Evolutionary conservation across 129 eudicot genomes (phyloP).

Genomic region (Flaveria trinervia): DNA sequence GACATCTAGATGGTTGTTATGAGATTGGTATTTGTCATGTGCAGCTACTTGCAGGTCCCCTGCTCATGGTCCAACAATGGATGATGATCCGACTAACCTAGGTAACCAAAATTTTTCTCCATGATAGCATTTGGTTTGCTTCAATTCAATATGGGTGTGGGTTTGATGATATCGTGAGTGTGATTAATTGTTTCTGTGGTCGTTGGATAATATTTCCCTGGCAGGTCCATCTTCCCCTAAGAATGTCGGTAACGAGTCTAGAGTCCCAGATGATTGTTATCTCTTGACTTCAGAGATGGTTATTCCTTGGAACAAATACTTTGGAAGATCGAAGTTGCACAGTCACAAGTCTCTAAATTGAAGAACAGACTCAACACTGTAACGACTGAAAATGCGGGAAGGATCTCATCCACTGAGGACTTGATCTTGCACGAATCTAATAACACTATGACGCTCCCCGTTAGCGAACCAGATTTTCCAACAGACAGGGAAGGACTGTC

Average conservation of each 20-base stretch:
- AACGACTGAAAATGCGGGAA: conserved; percentile 43
- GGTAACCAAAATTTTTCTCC: conserved; percentile 36
- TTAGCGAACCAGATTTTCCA: conserved; percentile 36
- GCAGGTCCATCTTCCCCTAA: conserved; percentile 31
- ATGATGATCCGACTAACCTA: conserved; percentile 35
- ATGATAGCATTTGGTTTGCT: background rate
- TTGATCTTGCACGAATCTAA: conserved; percentile 35
- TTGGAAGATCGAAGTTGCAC: conserved; percentile 50
- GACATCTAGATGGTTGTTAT: conserved; percentile 11
- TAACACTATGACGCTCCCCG: conserved; percentile 35
- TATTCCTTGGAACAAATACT: conserved; percentile 57
- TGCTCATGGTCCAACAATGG: conserved; percentile 37
- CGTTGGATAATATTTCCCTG: background rate
- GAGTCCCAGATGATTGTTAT: conserved; percentile 36
- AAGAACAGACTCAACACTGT: conserved; percentile 43
- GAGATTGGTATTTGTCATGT: conserved; percentile 18
- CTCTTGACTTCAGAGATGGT: conserved; percentile 50
- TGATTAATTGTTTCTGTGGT: background rate
- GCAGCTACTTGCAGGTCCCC: conserved; percentile 52
- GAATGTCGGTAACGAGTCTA: conserved; percentile 37
- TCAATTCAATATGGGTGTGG: background rate
- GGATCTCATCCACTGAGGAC: conserved; percentile 39
- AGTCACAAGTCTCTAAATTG: conserved; percentile 50
- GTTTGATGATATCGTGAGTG: background rate
- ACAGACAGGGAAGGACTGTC: conserved; percentile 36